A percentile compares a stretch with the other conserved stretches of the same genome.
phyloP scores from a whole-genome alignment of 1,139 yeast species.

The Saccharomyces uvarum region DNA sequence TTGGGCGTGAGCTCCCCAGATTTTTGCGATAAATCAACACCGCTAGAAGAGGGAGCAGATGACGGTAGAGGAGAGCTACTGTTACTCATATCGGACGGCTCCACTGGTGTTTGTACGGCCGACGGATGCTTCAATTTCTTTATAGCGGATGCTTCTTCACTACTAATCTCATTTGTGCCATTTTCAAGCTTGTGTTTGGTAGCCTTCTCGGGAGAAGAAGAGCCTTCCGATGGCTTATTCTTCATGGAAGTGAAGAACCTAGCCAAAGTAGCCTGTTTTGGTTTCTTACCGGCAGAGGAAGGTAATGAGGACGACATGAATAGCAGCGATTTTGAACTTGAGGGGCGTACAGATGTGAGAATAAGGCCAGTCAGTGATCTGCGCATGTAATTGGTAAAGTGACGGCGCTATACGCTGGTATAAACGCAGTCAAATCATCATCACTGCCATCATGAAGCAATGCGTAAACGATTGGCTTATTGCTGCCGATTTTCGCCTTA shows the following conservation, averaged over 20 bases:
- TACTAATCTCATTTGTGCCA: not conserved
- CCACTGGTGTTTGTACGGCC: not conserved
- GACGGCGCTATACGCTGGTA: not conserved
- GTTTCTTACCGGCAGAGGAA: conserved; percentile 9
- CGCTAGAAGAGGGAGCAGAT: not conserved
- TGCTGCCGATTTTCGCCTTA: conserved; percentile 3
- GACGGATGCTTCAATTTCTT: conserved; percentile 1
- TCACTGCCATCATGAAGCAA: not conserved
- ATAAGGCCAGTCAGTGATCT: not conserved
- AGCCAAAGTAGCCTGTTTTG: conserved; percentile 26
- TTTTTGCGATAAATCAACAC: not conserved
- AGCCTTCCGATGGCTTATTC: not conserved
- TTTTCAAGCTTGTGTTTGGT: not conserved
- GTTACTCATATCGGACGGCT: not conserved
- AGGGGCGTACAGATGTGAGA: not conserved
- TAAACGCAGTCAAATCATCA: not conserved
- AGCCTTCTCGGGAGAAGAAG: not conserved
- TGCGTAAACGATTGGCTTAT: not conserved
- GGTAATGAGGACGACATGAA: conserved; percentile 7
- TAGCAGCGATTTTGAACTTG: not conserved
- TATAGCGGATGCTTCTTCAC: not conserved
- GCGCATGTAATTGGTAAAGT: not conserved
- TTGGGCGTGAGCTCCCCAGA: not conserved
- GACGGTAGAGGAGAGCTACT: not conserved
- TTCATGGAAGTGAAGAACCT: conserved; percentile 23